Evolutionary conservation across 2,329 filamentous ascomycete species (phyloP).

Genomic region (Diaporthe citrichinensis): DNA sequence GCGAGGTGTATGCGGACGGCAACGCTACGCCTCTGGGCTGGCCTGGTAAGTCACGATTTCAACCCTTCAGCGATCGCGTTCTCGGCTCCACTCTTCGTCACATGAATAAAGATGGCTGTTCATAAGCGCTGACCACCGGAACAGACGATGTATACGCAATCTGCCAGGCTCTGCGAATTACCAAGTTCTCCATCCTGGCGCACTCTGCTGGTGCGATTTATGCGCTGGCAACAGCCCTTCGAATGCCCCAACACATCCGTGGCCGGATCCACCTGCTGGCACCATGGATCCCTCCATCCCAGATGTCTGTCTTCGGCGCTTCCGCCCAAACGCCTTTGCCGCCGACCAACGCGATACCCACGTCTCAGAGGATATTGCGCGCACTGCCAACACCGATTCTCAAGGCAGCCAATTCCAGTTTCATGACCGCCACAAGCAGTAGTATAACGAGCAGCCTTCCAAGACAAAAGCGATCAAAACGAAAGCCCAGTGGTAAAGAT

Average conservation of each 20-base stretch:
- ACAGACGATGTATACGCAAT: conserved; percentile 89
- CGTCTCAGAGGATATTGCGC: conserved; percentile 90
- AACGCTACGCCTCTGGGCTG: conserved; percentile 91
- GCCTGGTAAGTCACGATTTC: conserved; percentile 76
- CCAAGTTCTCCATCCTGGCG: conserved; percentile 94
- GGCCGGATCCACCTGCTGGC: conserved; percentile 94
- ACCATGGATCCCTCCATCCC: conserved; percentile 97
- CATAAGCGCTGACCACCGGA: conserved; percentile 47
- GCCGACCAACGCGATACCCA: conserved; percentile 88
- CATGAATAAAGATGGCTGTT: background rate
- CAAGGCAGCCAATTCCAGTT: conserved; percentile 94
- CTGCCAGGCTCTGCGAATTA: conserved; percentile 91
- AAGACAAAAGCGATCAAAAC: conserved; percentile 55
- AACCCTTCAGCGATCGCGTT: conserved; percentile 32
- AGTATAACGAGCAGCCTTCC: conserved; percentile 85
- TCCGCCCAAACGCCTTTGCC: conserved; percentile 77
- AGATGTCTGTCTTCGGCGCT: conserved; percentile 84
- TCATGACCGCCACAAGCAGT: conserved; percentile 92
- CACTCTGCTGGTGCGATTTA: conserved; percentile 99
- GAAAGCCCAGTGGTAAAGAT: conserved; percentile 52
- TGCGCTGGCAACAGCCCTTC: conserved; percentile 91
- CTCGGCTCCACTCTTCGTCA: conserved; percentile 13
- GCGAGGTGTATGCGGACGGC: conserved; percentile 85
- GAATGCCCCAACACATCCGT: conserved; percentile 95
- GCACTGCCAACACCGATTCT: conserved; percentile 91